These are phyloP conservation scores for Neoascochyta sp. DNA, from an alignment of 2,329 filamentous ascomycete genomes.

Conservation along the genomic window DNA sequence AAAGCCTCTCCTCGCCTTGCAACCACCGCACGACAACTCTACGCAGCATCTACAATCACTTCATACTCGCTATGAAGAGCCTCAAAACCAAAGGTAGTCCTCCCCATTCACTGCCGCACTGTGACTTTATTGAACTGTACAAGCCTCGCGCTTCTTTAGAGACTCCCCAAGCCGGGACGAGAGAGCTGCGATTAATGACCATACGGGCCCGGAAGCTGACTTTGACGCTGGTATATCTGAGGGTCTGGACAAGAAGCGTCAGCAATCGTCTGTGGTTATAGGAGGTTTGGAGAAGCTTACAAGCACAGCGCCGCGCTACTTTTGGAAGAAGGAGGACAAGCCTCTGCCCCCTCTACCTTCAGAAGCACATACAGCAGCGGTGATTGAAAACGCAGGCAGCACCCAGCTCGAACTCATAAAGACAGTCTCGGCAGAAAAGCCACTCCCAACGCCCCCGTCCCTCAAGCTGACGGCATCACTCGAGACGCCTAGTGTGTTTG, in stretches of 20 bases:
- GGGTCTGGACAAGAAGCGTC: constrained; percentile 15
- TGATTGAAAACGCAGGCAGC: no score
- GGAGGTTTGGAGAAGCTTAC: constrained; percentile 1
- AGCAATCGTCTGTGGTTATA: not conserved
- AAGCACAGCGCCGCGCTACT: constrained; percentile 8
- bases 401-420: no score
- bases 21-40: no score
- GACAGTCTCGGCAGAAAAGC: not conserved
- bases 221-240: constrained; percentile 17
- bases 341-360: not conserved
- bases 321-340: constrained; percentile 1
- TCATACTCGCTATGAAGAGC: constrained; percentile 12
- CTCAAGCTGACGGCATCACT: not conserved
- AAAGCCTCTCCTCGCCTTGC: not conserved
- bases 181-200: constrained; percentile 7
- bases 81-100: constrained; percentile 18
- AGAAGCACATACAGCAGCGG: no score
- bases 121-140: not conserved
- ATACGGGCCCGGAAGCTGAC: constrained; percentile 1
- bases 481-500: no score
- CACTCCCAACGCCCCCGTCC: not conserved
- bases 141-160: constrained; percentile 23
- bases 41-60: not conserved
- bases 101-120: not conserved
- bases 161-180: constrained; percentile 16